Evolutionary conservation across 2,329 filamentous ascomycete genomes (phyloP).

Genomic region (Aspergillus viridinutans): DNA sequence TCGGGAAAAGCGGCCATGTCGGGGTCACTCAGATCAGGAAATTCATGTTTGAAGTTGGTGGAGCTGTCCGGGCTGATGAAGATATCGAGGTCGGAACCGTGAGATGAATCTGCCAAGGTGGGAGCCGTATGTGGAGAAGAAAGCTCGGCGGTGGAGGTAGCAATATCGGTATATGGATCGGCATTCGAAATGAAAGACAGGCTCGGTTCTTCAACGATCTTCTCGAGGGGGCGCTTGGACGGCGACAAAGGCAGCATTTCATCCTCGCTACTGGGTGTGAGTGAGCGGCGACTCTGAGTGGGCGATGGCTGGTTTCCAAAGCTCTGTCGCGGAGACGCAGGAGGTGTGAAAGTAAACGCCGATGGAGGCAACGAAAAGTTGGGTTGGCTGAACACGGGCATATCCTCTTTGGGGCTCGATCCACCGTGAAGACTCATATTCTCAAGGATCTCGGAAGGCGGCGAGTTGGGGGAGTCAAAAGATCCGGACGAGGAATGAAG

Average conservation of each 20-base stretch:
- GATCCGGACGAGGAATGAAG: constrained; percentile 34
- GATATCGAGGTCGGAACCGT: constrained; percentile 37
- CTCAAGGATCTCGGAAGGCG: constrained; percentile 39
- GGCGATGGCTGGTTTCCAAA: constrained; percentile 38
- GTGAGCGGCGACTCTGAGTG: constrained; percentile 29
- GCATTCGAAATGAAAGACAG: constrained; percentile 25
- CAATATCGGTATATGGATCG: constrained; percentile 27
- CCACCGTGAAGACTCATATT: constrained; percentile 33
- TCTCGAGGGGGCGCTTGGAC: constrained; percentile 25
- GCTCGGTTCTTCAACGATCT: constrained; percentile 28
- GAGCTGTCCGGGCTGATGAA: constrained; percentile 36
- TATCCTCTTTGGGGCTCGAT: constrained; percentile 31
- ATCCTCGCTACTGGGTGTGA: constrained; percentile 37
- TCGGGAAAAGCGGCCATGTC: constrained; percentile 33
- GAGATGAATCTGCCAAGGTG: constrained; percentile 30
- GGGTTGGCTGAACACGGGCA: constrained; percentile 25
- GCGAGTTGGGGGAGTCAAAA: constrained; percentile 40
- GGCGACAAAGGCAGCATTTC: constrained; percentile 35
- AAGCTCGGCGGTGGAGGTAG: constrained; percentile 27
- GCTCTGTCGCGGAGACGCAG: constrained; percentile 42
- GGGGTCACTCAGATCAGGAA: constrained; percentile 25
- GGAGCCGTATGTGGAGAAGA: constrained; percentile 37
- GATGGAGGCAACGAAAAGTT: constrained; percentile 36
- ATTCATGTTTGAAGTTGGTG: constrained; percentile 27
- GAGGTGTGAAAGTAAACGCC: constrained; percentile 45